Conservation (phyloP, 768 basidiomycete species). For the Lactarius psammicola region DNA sequence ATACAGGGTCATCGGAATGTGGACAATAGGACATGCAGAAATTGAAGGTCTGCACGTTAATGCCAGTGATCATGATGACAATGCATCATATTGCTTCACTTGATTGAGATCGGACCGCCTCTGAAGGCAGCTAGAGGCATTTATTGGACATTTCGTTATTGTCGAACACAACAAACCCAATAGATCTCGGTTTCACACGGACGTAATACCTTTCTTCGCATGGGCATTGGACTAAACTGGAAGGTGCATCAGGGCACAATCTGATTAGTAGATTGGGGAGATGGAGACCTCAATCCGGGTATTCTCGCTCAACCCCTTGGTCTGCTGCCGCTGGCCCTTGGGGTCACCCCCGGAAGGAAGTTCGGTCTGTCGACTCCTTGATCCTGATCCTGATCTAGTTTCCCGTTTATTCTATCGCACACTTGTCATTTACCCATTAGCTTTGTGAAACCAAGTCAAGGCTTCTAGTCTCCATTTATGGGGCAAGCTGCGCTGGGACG, state of each 20-base stretch:
- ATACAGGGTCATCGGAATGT: neutral
- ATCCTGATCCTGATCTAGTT: constrained; percentile 7
- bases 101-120: constrained; percentile 17
- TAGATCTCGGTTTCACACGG: constrained; percentile 12
- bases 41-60: too few relatives aligned
- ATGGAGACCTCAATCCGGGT: neutral
- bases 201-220: neutral
- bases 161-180: neutral
- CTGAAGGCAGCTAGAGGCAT: neutral
- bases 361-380: constrained; percentile 8
- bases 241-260: constrained; percentile 7
- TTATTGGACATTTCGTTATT: neutral
- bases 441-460: constrained; percentile 18
- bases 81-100: neutral
- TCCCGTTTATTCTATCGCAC: neutral
- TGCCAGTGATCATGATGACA: too few relatives aligned
- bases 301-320: neutral
- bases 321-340: neutral
- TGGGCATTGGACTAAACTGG: neutral
- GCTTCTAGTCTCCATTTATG: constrained; percentile 1
- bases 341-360: constrained; percentile 6
- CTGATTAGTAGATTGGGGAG: constrained; percentile 1
- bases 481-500: constrained; percentile 12
- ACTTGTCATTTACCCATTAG: constrained; percentile 14
- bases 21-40: neutral